These are phyloP conservation scores for Leptomonas seymouri DNA, from an alignment of 208 protist species.

Conservation along the genomic window DNA sequence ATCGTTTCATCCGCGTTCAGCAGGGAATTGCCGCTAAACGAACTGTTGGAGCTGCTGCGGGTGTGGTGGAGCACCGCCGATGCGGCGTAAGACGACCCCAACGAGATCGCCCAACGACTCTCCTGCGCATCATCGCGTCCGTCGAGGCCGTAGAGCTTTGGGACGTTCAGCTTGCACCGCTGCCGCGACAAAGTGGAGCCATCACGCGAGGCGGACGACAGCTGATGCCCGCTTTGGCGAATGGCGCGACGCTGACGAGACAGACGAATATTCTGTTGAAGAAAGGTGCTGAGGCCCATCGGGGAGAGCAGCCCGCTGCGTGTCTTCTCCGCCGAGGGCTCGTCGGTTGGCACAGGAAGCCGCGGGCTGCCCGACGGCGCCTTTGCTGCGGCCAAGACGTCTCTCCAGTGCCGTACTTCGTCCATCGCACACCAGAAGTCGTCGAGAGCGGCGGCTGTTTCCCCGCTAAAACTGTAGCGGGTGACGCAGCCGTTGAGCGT, in stretches of 20 bases:
- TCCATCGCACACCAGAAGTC: slow-evolving; percentile 9
- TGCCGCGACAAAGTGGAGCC: slow-evolving; percentile 16
- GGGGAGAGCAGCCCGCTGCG: neutral
- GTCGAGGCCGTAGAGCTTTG: slow-evolving; percentile 22
- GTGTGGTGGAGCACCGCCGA: slow-evolving; percentile 22
- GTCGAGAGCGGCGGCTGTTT: neutral
- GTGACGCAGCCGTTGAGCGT: neutral
- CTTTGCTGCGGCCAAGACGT: neutral
- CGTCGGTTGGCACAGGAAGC: neutral
- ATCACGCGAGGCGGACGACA: neutral
- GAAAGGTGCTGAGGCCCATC: neutral
- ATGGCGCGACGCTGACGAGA: slow-evolving; percentile 20
- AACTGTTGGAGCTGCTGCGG: neutral
- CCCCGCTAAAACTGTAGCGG: neutral
- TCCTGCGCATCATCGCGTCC: neutral
- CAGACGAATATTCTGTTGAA: slow-evolving; percentile 2
- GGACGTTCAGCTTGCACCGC: slow-evolving; percentile 23
- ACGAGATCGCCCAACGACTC: neutral
- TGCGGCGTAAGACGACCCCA: neutral
- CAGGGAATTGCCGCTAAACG: neutral
- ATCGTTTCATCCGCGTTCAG: slow-evolving; percentile 23
- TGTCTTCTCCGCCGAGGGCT: neutral
- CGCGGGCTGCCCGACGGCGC: too few relatives aligned
- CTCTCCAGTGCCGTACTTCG: slow-evolving; percentile 28
- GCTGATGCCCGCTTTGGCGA: slow-evolving; percentile 16